Evolutionary conservation across 2,329 filamentous ascomycete species (phyloP).

Genomic region (Ceratocystis harringtonii): DNA sequence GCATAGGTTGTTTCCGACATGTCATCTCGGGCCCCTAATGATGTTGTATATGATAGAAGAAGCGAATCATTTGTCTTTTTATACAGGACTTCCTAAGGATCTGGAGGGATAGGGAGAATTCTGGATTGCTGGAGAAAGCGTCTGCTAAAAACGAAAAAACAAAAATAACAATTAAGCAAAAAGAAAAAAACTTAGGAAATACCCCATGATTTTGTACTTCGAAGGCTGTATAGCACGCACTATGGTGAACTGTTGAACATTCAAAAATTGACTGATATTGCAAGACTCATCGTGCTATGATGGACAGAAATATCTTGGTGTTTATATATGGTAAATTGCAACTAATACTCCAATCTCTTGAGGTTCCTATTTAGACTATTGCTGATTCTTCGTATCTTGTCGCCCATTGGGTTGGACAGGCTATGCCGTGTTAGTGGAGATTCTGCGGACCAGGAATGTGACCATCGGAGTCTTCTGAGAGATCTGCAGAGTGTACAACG

Average conservation of each 20-base stretch:
- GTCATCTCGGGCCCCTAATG: not conserved
- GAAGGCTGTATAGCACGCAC: too few relatives aligned
- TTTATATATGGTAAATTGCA: not conserved
- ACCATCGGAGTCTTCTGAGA: not conserved
- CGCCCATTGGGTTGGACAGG: too few relatives aligned
- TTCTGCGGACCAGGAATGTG: not conserved
- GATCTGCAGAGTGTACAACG: not conserved
- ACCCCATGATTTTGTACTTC: not conserved
- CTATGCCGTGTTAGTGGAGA: not conserved
- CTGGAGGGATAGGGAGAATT: not conserved
- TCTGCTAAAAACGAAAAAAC: conserved; percentile 3
- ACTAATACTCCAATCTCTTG: not conserved
- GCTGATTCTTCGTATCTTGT: not conserved
- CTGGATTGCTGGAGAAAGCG: not conserved
- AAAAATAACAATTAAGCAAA: conserved; percentile 8
- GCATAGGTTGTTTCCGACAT: not conserved
- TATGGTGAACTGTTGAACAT: not conserved
- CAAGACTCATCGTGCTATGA: not conserved
- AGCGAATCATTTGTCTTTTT: not conserved
- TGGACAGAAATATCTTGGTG: not conserved
- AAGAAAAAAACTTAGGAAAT: conserved; percentile 7
- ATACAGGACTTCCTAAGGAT: not conserved
- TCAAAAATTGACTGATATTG: not conserved
- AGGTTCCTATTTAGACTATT: not conserved
- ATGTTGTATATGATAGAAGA: not conserved